Evolutionary conservation across 768 basidiomycete species (phyloP).

Genomic region (Russula emetica): DNA sequence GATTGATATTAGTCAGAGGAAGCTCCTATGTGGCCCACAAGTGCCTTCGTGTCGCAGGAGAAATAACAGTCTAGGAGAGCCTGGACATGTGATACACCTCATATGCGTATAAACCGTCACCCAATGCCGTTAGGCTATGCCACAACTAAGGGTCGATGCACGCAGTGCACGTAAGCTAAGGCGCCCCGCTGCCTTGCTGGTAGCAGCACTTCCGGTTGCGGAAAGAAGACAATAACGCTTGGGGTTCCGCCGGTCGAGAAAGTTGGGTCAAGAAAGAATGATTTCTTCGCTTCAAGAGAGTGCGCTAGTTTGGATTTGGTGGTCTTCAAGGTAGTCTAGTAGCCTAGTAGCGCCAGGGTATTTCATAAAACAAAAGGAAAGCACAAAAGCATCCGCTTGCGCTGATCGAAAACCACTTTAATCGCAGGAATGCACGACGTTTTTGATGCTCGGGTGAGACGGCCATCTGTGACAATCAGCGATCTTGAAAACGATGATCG

Average conservation of each 20-base stretch:
- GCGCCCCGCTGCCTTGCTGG: conserved; percentile 16
- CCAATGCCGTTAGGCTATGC: conserved; percentile 11
- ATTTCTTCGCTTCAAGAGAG: neutral
- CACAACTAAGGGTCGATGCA: conserved; percentile 7
- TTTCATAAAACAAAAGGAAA: neutral
- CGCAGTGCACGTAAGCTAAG: conserved; percentile 16
- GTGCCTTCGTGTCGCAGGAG: conserved; percentile 10
- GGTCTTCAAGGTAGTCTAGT: neutral
- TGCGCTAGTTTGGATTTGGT: neutral
- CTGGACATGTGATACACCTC: conserved; percentile 12
- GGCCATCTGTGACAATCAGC: neutral
- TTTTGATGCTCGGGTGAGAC: neutral
- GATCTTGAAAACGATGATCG: conserved; percentile 2
- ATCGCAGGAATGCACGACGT: neutral
- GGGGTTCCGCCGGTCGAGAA: conserved; percentile 6
- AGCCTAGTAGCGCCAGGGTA: neutral
- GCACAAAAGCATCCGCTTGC: neutral
- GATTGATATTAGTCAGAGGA: conserved; percentile 21
- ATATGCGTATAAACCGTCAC: conserved; percentile 15
- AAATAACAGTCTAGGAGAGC: conserved; percentile 4
- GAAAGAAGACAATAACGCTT: conserved; percentile 18
- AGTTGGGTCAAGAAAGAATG: conserved; percentile 10
- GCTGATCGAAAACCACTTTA: neutral
- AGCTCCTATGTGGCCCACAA: conserved; percentile 9
- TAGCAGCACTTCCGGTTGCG: conserved; percentile 12